Conservation (phyloP, 768 basidiomycete genomes). For the Suillus weaverae region DNA sequence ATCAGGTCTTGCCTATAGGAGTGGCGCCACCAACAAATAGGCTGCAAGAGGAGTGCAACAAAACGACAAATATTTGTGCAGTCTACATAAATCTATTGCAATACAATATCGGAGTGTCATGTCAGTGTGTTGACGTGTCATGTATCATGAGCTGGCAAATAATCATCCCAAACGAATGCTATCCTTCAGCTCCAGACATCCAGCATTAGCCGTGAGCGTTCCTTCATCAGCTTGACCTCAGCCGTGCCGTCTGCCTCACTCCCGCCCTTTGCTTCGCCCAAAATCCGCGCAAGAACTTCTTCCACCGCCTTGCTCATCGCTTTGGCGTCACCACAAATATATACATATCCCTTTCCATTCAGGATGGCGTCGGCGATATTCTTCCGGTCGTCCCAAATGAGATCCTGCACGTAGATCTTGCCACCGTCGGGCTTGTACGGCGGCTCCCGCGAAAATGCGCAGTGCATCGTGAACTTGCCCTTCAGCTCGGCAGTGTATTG, state of each 20-base stretch:
- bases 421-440: slow-evolving; percentile 86
- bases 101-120: not conserved
- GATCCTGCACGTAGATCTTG: slow-evolving; percentile 99
- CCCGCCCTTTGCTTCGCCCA: slow-evolving; percentile 95
- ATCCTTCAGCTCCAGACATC: slow-evolving; percentile 81
- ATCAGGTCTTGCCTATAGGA: not conserved
- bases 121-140: not conserved
- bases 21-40: not conserved
- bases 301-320: slow-evolving; percentile 96
- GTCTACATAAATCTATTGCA: slow-evolving; percentile 6
- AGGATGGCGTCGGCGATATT: slow-evolving; percentile 86
- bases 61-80: slow-evolving; percentile 1
- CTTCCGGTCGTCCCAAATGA: slow-evolving; percentile 85
- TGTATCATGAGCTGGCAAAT: slow-evolving; percentile 2
- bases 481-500: slow-evolving; percentile 81
- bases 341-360: slow-evolving; percentile 94
- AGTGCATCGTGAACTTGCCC: slow-evolving; percentile 88
- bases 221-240: slow-evolving; percentile 94
- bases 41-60: not conserved
- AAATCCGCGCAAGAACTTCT: slow-evolving; percentile 76
- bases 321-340: slow-evolving; percentile 97
- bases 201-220: slow-evolving; percentile 81
- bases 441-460: slow-evolving; percentile 86
- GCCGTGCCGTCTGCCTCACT: slow-evolving; percentile 85
- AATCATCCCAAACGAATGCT: not conserved